Percentiles rank a stretch among this genome's conserved stretches.
phyloP scores from a whole-genome alignment of 2,329 filamentous ascomycete genomes.

The Tolypocladium sp. region DNA sequence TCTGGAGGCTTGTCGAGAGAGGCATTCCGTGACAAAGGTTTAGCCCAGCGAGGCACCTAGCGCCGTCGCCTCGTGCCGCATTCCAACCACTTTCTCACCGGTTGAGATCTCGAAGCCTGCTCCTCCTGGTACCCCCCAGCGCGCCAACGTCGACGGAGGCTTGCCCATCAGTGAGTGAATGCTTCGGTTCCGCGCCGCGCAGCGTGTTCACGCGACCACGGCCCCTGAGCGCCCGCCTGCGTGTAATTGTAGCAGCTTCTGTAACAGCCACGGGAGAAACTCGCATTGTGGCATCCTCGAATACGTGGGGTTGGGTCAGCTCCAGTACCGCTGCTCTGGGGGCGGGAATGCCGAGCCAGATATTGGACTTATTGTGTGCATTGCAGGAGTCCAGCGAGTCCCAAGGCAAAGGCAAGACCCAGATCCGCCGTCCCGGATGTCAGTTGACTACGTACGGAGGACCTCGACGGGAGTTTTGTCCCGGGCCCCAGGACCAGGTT shows the following conservation, averaged over 20 bases:
- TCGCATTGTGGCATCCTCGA: neutral
- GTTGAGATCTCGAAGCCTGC: neutral
- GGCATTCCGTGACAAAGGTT: neutral
- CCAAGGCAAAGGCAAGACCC: too few species aligned
- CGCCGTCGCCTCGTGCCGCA: neutral
- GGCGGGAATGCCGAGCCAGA: neutral
- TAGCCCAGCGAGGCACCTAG: neutral
- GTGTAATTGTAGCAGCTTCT: neutral
- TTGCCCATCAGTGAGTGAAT: neutral
- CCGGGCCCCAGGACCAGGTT: neutral
- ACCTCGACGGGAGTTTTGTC: neutral
- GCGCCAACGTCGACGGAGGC: neutral
- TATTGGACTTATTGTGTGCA: neutral
- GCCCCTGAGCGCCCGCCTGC: neutral
- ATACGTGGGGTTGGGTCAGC: neutral
- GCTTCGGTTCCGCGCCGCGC: neutral
- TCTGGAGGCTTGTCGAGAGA: neutral
- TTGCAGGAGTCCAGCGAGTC: neutral
- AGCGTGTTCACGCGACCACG: neutral
- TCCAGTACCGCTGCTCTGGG: neutral
- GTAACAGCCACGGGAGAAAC: neutral
- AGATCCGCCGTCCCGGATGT: neutral
- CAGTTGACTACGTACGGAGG: neutral
- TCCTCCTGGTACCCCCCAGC: neutral
- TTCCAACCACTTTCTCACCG: neutral